A percentile compares a stretch with the other conserved stretches of the same genome.
Evolutionary conservation across 305 asterid genomes (phyloP).

Genomic region (Ilex paraguariensis): DNA sequence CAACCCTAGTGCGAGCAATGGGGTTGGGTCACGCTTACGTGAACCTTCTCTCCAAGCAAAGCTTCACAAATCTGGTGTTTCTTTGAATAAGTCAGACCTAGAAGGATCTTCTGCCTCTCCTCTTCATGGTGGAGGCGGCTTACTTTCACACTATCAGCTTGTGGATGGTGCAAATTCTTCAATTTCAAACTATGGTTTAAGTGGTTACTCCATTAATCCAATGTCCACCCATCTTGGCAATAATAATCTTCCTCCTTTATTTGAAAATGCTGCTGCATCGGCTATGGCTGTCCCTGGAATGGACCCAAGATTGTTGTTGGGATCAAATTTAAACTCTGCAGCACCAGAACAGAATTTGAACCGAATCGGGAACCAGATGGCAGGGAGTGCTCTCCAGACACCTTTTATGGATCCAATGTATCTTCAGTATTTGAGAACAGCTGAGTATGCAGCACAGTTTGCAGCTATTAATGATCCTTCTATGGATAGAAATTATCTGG

Average conservation of each 20-base stretch:
- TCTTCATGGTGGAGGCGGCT: conserved; percentile 46
- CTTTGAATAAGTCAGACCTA: conserved; percentile 40
- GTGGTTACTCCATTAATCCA: conserved; percentile 81
- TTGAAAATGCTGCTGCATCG: conserved; percentile 89
- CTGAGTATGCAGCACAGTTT: conserved; percentile 61
- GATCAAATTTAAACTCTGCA: conserved; percentile 52
- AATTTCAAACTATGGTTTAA: conserved; percentile 43
- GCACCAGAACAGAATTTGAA: conserved; percentile 48
- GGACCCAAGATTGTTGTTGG: conserved; percentile 23
- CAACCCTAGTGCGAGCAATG: conserved; percentile 23
- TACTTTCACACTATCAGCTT: conserved; percentile 62
- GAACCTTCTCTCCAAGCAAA: conserved; percentile 37
- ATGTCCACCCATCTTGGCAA: conserved; percentile 67
- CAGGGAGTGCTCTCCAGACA: conserved; percentile 14
- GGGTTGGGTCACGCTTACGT: conserved; percentile 36
- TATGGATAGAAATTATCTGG: conserved; percentile 61
- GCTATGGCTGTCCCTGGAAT: conserved; percentile 84
- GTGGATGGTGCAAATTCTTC: conserved; percentile 73
- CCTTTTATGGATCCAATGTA: conserved; percentile 25
- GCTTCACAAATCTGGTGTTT: conserved; percentile 38
- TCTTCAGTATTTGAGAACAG: conserved; percentile 26
- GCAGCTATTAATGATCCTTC: conserved; percentile 77
- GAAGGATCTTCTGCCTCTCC: conserved; percentile 53
- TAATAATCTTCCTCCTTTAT: conserved; percentile 78
- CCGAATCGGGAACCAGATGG: conserved; percentile 22